Evolutionary conservation across 2,329 filamentous ascomycete species (phyloP).

Genomic region (Xylaria multiplex): DNA sequence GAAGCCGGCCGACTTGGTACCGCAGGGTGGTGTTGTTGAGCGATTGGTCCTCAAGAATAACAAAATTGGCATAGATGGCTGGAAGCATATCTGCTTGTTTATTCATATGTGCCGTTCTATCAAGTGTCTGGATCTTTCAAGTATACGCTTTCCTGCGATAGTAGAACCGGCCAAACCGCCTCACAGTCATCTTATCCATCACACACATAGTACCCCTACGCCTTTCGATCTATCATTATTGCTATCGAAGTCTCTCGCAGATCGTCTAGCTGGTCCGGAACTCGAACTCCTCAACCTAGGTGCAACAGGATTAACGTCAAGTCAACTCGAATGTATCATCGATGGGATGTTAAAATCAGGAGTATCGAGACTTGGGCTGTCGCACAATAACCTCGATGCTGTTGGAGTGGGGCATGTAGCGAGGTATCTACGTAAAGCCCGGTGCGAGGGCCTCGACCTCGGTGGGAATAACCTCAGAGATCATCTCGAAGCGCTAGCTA

Average conservation of each 20-base stretch:
- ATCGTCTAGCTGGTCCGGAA: slow-evolving; percentile 77
- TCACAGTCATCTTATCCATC: slow-evolving; percentile 42
- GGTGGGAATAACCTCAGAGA: slow-evolving; percentile 80
- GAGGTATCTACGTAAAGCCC: slow-evolving; percentile 77
- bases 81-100: slow-evolving; percentile 91
- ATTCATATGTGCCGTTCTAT: slow-evolving; percentile 89
- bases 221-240: slow-evolving; percentile 69
- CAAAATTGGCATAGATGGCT: slow-evolving; percentile 85
- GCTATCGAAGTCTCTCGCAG: slow-evolving; percentile 78
- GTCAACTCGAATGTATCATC: slow-evolving; percentile 79
- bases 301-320: slow-evolving; percentile 77
- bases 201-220: slow-evolving; percentile 47
- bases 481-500: slow-evolving; percentile 63
- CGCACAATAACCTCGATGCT: slow-evolving; percentile 80
- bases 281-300: slow-evolving; percentile 87
- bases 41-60: slow-evolving; percentile 91
- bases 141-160: slow-evolving; percentile 75
- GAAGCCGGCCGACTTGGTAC: slow-evolving; percentile 52
- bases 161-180: slow-evolving; percentile 40
- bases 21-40: slow-evolving; percentile 80
- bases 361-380: slow-evolving; percentile 81
- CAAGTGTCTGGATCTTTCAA: slow-evolving; percentile 86
- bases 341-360: slow-evolving; percentile 84
- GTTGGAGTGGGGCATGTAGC: slow-evolving; percentile 80
- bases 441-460: slow-evolving; percentile 88